Percentiles rank a stretch among this genome's conserved stretches.
Conservation (phyloP, 257 asterid species). For the Plectranthus barbatus region DNA sequence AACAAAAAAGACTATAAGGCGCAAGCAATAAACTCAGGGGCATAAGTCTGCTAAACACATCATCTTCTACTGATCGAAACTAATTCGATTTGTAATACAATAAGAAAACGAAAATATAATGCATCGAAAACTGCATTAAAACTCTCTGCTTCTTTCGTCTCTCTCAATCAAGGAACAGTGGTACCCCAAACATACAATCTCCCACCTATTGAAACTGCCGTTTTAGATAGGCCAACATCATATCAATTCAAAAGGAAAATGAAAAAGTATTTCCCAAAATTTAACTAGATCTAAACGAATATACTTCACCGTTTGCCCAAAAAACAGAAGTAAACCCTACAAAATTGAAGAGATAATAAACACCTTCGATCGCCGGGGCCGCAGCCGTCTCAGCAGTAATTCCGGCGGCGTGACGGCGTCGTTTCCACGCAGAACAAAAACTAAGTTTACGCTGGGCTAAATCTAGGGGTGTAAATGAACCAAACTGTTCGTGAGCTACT, state of each 20-base stretch:
- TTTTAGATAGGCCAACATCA: neutral
- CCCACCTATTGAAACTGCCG: neutral
- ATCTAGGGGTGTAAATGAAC: too few relatives aligned
- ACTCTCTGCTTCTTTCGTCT: neutral
- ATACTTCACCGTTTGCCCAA: neutral
- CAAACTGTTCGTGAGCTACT: too few relatives aligned
- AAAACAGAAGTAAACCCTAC: neutral
- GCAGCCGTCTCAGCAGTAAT: neutral
- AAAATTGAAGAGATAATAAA: neutral
- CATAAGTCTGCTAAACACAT: neutral
- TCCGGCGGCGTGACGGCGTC: constrained; percentile 15
- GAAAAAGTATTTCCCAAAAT: too few relatives aligned
- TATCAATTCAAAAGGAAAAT: neutral
- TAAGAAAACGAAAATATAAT: neutral
- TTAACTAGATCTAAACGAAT: neutral
- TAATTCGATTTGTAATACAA: neutral
- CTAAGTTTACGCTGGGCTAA: neutral
- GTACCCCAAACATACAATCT: neutral
- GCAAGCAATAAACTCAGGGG: neutral
- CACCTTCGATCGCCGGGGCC: constrained; percentile 15
- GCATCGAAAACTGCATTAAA: neutral
- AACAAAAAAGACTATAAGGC: neutral
- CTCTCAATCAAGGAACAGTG: neutral
- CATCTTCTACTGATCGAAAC: neutral
- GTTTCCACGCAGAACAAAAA: constrained; percentile 12